These are phyloP conservation scores for Dactylellina sp. DNA, from an alignment of 2,329 filamentous ascomycete species.

Conservation along the genomic window DNA sequence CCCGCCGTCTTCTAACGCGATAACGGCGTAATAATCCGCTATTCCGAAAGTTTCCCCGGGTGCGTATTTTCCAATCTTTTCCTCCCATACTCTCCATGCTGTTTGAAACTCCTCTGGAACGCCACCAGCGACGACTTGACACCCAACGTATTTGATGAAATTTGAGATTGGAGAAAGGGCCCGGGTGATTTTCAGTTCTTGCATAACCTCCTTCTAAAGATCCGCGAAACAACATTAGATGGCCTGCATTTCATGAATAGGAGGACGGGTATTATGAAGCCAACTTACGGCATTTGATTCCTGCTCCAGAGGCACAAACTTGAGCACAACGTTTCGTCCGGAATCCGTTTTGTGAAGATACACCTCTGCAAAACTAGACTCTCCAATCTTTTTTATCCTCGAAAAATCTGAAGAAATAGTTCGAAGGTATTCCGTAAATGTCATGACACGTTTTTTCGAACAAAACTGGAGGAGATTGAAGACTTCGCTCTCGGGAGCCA, in stretches of 20 bases:
- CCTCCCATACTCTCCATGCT: slow-evolving; percentile 32
- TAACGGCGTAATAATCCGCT: slow-evolving; percentile 37
- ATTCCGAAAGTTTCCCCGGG: slow-evolving; percentile 1
- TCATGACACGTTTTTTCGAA: slow-evolving; percentile 18
- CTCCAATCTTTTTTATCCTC: slow-evolving; percentile 48
- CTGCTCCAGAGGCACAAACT: slow-evolving; percentile 23
- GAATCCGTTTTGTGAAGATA: slow-evolving; percentile 43
- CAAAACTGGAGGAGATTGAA: slow-evolving; percentile 38
- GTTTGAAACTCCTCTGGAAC: slow-evolving; percentile 28
- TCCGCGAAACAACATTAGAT: slow-evolving; percentile 1
- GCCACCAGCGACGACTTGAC: slow-evolving; percentile 32
- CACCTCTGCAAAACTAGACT: slow-evolving; percentile 49
- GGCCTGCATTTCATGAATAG: not conserved
- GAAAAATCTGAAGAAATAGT: slow-evolving; percentile 45
- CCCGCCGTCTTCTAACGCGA: slow-evolving; percentile 50
- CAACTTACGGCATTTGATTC: slow-evolving; percentile 39
- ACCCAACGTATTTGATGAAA: slow-evolving; percentile 48
- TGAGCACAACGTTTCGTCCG: slow-evolving; percentile 33
- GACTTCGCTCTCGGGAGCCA: slow-evolving; percentile 39
- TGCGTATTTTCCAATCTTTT: slow-evolving; percentile 7
- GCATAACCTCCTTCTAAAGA: slow-evolving; percentile 34
- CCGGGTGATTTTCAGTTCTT: slow-evolving; percentile 40
- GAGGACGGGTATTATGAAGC: not conserved
- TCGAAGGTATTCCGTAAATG: slow-evolving; percentile 28
- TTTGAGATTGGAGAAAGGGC: slow-evolving; percentile 33